Conservation (phyloP, 2,329 filamentous ascomycete species). For the Passalora sequoiae region DNA sequence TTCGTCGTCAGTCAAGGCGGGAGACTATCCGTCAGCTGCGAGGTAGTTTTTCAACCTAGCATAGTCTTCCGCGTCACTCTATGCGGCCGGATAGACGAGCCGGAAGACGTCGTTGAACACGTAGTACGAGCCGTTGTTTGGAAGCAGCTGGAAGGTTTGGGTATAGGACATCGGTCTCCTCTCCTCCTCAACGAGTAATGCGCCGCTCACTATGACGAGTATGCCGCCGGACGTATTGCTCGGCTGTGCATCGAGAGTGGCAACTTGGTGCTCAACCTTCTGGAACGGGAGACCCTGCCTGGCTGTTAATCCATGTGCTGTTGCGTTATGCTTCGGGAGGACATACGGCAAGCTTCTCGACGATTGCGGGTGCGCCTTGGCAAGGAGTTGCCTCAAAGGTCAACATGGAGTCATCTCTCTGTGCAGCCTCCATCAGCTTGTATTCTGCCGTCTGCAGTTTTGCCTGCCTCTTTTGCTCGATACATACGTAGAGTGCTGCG, state of each 20-base stretch:
- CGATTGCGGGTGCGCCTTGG: slow-evolving; percentile 61
- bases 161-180: slow-evolving; percentile 84
- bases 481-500: slow-evolving; percentile 68
- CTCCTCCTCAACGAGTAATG: slow-evolving; percentile 74
- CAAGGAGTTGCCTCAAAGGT: slow-evolving; percentile 75
- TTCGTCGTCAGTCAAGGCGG: too few relatives aligned
- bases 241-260: slow-evolving; percentile 79
- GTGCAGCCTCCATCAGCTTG: slow-evolving; percentile 16
- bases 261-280: slow-evolving; percentile 72
- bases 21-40: too few relatives aligned
- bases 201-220: slow-evolving; percentile 82
- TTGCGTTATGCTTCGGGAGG: not conserved
- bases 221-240: slow-evolving; percentile 63
- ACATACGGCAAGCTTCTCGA: slow-evolving; percentile 74
- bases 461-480: not conserved
- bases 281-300: slow-evolving; percentile 69
- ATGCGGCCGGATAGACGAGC: slow-evolving; percentile 61
- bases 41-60: too few relatives aligned
- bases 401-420: slow-evolving; percentile 84
- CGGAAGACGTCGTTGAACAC: slow-evolving; percentile 96
- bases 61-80: too few relatives aligned
- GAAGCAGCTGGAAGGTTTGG: slow-evolving; percentile 80
- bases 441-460: not conserved
- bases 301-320: not conserved
- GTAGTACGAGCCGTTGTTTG: slow-evolving; percentile 68